Evolutionary conservation across 306 rosid species (phyloP), one percentile per base, ranked within the genome.

Genomic region (Corylus americana): DNA sequence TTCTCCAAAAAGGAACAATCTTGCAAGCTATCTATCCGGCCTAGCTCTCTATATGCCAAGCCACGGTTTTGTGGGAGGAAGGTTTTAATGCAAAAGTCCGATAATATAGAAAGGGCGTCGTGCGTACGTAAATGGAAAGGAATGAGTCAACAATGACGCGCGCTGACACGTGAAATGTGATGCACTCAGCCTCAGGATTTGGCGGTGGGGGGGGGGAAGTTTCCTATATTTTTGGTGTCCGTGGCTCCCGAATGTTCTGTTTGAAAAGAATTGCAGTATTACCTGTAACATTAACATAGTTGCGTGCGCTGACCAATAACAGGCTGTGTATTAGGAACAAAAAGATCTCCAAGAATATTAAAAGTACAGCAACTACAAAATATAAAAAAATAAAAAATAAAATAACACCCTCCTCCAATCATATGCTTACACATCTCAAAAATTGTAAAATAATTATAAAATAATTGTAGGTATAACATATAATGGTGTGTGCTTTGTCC

Each of bases 141-240:
- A 51, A 55, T 31, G 18, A 73, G 86, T 86, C 90, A 79, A 63
- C 77, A 58, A 73, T 74, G 74, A 58, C 71, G 18, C 71, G 18
- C 25, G 58, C 77, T 82, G 87, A 82, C 88, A 66, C 4, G 7
- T 59, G 7, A 17, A 8, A 8, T 6, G 62, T n/a, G 1, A 11
- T 59, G 74, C 1, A 35, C 31, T 17, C 3, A 8, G 25, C 13
- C 62, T 31, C 35, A 31, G 35, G 35, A 31, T 1, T 31, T 31
- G 2, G 35, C 35, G 35, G 58, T 54, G 13, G 63, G 14, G 45
- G 29, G 29, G 22, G 48, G 58, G 74, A 1, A 57, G 63, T 3
- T 69, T 42, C 49, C 70, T 13, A 59, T 22, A 71, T 67, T 54
- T 68, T 81, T 13, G 39, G 55, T 11, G 14, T 25, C 14, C 16